phyloP scores from a whole-genome alignment of 2,329 filamentous ascomycete species.

The Fusarium tjaetaba region DNA sequence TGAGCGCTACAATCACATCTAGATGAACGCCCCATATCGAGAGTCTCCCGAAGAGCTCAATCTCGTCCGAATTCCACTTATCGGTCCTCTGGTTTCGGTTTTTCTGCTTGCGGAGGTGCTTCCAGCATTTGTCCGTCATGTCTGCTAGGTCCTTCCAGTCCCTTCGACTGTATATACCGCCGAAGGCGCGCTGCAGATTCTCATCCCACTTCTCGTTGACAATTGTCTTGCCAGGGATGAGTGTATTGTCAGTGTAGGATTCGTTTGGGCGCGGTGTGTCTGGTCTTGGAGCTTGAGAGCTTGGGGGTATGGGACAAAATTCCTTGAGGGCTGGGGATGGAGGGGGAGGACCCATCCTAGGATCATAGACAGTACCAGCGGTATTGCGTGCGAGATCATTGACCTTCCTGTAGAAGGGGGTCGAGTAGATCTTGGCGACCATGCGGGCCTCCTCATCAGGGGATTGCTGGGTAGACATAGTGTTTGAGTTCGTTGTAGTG shows the following conservation, averaged over 20 bases:
- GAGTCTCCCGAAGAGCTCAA: not conserved
- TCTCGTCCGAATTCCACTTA: not conserved
- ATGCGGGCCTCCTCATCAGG: not conserved
- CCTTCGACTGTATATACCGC: not conserved
- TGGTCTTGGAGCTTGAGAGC: not conserved
- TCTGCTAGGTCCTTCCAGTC: not conserved
- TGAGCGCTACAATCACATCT: not conserved
- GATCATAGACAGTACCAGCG: not conserved
- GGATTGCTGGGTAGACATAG: not conserved
- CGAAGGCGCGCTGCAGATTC: not conserved
- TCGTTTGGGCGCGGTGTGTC: not conserved
- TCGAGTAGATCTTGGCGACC: not conserved
- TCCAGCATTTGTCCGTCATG: not conserved
- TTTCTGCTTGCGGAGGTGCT: not conserved
- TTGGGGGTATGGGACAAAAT: not conserved
- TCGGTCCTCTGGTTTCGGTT: fast-evolving
- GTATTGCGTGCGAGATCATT: not conserved
- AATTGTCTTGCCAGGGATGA: not conserved
- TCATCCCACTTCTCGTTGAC: not conserved
- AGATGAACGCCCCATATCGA: not conserved
- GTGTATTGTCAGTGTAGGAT: not conserved
- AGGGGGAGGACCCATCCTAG: not conserved
- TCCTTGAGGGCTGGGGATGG: not conserved
- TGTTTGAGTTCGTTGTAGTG: not conserved
- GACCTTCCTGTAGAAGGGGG: not conserved